These are phyloP conservation scores for Botrytis galanthina DNA, from an alignment of 2,329 filamentous ascomycete species.

Conservation along the genomic window DNA sequence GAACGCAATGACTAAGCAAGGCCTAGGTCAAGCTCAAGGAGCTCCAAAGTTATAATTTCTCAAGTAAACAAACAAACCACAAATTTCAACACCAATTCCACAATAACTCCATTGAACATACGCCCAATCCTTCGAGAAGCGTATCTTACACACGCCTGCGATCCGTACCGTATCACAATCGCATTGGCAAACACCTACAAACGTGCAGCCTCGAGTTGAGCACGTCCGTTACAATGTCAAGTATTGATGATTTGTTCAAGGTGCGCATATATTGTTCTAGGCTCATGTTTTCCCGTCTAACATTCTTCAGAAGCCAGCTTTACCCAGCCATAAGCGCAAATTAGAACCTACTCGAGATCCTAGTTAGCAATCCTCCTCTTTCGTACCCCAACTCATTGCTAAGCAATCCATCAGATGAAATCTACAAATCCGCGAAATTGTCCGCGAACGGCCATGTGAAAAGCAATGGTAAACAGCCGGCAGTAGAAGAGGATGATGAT, in stretches of 20 bases:
- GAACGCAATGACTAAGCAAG: constrained; percentile 7
- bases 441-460: constrained; percentile 45
- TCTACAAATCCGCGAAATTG: constrained; percentile 62
- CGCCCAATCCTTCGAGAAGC: background rate
- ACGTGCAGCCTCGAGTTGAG: constrained; percentile 12
- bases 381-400: constrained; percentile 5
- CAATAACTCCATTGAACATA: background rate
- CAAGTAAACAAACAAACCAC: background rate
- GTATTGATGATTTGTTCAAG: constrained; percentile 37
- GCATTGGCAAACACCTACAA: background rate
- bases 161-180: background rate
- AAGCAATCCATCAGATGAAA: constrained; percentile 47
- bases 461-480: constrained; percentile 35
- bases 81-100: background rate
- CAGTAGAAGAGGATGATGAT: constrained; percentile 41
- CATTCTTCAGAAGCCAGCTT: constrained; percentile 36
- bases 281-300: constrained; percentile 12
- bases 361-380: constrained; percentile 46
- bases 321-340: constrained; percentile 57
- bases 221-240: constrained; percentile 30
- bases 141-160: background rate
- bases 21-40: constrained; percentile 2
- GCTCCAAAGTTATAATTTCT: background rate
- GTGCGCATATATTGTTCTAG: constrained; percentile 19
- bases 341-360: constrained; percentile 60